A percentile compares a stretch with the other conserved stretches of the same genome.
Evolutionary conservation across 371 early-diverging fungal genomes (phyloP).

Genomic region (Mucor irregularis): DNA sequence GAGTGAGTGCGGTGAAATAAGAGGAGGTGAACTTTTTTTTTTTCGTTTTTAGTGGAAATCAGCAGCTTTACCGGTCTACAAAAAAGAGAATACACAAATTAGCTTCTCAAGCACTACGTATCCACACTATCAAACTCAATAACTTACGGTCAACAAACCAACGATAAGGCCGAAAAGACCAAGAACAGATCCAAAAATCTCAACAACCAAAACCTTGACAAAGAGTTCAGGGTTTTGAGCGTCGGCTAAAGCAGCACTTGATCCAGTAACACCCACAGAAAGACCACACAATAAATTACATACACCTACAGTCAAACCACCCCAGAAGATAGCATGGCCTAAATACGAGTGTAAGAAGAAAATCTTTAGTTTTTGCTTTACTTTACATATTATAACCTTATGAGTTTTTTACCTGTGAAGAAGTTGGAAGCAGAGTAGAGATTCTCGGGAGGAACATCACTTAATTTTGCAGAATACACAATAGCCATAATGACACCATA

Average conservation of each 20-base stretch:
- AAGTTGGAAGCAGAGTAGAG: slow-evolving; percentile 60
- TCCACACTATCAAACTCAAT: no score
- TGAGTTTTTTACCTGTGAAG: slow-evolving; percentile 52
- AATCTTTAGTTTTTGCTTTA: not conserved
- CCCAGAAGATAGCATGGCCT: slow-evolving; percentile 96
- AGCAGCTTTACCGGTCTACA: slow-evolving; percentile 57
- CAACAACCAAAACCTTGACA: slow-evolving; percentile 95
- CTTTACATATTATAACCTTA: not conserved
- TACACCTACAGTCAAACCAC: slow-evolving; percentile 93
- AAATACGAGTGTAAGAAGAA: not conserved
- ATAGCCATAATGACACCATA: slow-evolving; percentile 98
- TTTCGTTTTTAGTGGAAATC: slow-evolving; percentile 46
- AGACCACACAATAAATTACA: slow-evolving; percentile 94
- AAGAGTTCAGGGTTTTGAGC: slow-evolving; percentile 94
- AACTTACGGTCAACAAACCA: slow-evolving; percentile 69
- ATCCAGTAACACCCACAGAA: slow-evolving; percentile 93
- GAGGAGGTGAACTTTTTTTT: not conserved
- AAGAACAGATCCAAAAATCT: slow-evolving; percentile 95
- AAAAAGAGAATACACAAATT: not conserved
- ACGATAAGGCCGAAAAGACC: slow-evolving; percentile 96
- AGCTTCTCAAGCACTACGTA: not conserved
- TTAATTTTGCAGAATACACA: slow-evolving; percentile 87
- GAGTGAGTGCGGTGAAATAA: no score
- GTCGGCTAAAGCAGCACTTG: slow-evolving; percentile 93
- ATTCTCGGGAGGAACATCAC: slow-evolving; percentile 45